phyloP scores from a whole-genome alignment of 257 asterid genomes.

The Jacaranda mimosifolia region DNA sequence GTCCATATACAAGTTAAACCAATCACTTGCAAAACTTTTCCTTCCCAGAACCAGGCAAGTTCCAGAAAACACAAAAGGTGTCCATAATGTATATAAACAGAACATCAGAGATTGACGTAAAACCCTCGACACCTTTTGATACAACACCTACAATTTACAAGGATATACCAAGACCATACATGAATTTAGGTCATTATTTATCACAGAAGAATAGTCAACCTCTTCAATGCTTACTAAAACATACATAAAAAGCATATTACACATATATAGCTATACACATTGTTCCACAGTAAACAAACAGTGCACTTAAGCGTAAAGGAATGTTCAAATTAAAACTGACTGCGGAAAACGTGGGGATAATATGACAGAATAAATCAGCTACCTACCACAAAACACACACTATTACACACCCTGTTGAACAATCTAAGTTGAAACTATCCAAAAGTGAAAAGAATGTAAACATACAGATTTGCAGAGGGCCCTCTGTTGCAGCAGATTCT shows the following conservation, averaged over 20 bases:
- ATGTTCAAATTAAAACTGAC: not conserved
- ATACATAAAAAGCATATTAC: not conserved
- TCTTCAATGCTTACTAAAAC: not conserved
- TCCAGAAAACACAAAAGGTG: not conserved
- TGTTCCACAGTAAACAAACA: constrained; percentile 18
- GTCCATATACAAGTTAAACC: not conserved
- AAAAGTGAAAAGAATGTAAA: constrained; percentile 5
- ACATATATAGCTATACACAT: not conserved
- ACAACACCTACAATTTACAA: not conserved
- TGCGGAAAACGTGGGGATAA: constrained; percentile 17
- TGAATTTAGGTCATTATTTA: not conserved
- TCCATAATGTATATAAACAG: not conserved
- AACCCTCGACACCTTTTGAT: not conserved
- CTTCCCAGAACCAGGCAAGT: not conserved
- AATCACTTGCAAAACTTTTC: not conserved
- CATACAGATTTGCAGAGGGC: constrained; percentile 96
- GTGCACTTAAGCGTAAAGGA: constrained; percentile 1
- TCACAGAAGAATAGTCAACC: not conserved
- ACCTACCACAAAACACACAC: constrained; percentile 14
- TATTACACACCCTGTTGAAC: constrained; percentile 10
- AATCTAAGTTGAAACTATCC: not conserved
- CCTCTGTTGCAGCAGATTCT: constrained; percentile 95
- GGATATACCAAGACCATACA: not conserved
- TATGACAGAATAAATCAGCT: constrained; percentile 14
- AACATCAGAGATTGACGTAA: not conserved